Base-by-base conservation (phyloP, 345 rosid genomes). In the Pugionium dolabratum region DNA sequence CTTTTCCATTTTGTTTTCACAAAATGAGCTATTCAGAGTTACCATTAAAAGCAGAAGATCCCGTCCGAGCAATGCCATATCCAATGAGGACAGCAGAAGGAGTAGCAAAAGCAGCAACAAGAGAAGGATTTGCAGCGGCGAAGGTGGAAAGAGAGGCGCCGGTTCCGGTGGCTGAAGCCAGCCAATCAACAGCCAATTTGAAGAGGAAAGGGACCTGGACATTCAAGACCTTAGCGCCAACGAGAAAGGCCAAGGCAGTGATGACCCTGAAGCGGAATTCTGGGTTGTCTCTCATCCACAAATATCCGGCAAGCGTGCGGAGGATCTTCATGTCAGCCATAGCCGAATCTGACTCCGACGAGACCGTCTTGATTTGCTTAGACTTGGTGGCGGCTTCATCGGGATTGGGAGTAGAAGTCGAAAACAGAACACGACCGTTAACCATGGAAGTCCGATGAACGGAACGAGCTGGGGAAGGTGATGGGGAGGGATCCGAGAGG, bases 171-270 rank as follows among this genome's bases (percentile, higher is more conserved):
- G 91, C 83, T 28, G 82, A 63, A 66, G 79, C 84, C 68, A 95
- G 73, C 93, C 97, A 91, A 78, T 91, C 97, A 73, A 95, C 91
- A 54, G 99, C 97, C 9, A 84, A 79, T 78, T 90, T 91, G 75
- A 94, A 94, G 33, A 94, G 85, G 76, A 90, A 94, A 58, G 97
- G 97, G 25, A 94, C 99, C 75, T 91, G 99, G 10, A 94, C 96
- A 54, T 94, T 91, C 76, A 85, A 75, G 36, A 88, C 86, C 79
- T 94, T 90, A 56, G 97, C 97, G 7, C 93, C 95, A 5, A 94
- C 91, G 6, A 94, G 86, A 71, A 94, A 88, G 2, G 82, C 93
- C 75, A 91, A 75, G 2, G 99, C 99, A 36, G 86, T 54, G 37
- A 91, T 42, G 35, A 94, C 99, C 78, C 97, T 80, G 29, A 82